Evolutionary conservation across 306 rosid genomes (phyloP).

Genomic region (Fragaria ananassa): DNA sequence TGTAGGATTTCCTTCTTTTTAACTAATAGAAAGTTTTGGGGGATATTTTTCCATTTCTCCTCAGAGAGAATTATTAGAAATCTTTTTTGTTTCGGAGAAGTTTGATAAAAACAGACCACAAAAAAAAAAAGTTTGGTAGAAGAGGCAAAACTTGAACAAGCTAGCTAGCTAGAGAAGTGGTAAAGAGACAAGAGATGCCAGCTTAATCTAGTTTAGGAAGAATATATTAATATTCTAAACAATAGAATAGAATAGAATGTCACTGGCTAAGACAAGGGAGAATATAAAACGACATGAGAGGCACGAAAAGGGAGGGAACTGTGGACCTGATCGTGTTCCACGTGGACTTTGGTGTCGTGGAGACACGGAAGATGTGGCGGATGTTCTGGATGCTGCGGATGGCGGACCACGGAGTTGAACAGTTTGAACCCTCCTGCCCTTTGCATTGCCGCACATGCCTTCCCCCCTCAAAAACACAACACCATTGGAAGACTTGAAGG

Average conservation of each 20-base stretch:
- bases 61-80: too few relatives aligned
- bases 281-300: neutral
- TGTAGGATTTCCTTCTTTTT: too few relatives aligned
- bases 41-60: too few relatives aligned
- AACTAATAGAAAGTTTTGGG: too few relatives aligned
- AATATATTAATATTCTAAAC: neutral
- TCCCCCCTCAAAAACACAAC: neutral
- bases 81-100: too few relatives aligned
- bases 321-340: slow-evolving; percentile 31
- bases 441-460: neutral
- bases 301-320: neutral
- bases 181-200: slow-evolving; percentile 10
- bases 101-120: too few relatives aligned
- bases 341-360: slow-evolving; percentile 23
- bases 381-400: slow-evolving; percentile 38
- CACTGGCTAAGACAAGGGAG: neutral
- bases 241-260: slow-evolving; percentile 4
- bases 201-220: slow-evolving; percentile 14
- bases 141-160: too few relatives aligned
- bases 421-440: neutral
- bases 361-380: slow-evolving; percentile 46
- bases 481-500: too few relatives aligned
- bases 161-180: too few relatives aligned
- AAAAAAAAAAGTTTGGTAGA: too few relatives aligned
- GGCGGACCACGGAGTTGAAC: slow-evolving; percentile 44